Conservation (phyloP, 179 eudicot species). For the Drosera spatulata region DNA sequence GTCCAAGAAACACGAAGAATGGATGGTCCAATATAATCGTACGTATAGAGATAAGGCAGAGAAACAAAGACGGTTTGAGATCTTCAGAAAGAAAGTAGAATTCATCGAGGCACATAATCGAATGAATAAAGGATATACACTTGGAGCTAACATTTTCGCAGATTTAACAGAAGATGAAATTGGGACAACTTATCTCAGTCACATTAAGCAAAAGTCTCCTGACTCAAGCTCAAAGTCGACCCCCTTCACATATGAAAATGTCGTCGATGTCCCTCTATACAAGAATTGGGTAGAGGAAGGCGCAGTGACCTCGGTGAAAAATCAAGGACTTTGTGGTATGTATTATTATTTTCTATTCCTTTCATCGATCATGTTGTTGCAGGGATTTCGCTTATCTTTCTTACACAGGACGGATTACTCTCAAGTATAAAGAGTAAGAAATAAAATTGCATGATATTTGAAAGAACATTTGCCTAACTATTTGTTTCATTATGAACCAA, state of each 20-base stretch:
- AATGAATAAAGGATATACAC: too few species aligned
- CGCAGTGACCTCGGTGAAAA: constrained; percentile 44
- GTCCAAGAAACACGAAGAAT: constrained; percentile 18
- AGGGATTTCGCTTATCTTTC: too few species aligned
- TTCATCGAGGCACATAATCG: too few species aligned
- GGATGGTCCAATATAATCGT: constrained; percentile 22
- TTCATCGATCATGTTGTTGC: too few species aligned
- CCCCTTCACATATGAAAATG: constrained; percentile 27
- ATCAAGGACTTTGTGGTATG: constrained; percentile 57
- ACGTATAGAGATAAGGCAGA: constrained; percentile 15
- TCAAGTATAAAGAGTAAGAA: too few species aligned
- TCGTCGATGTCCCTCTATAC: too few species aligned
- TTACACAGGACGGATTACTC: too few species aligned
- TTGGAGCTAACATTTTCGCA: constrained; percentile 34
- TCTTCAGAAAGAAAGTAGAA: constrained; percentile 21
- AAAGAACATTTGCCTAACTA: too few species aligned
- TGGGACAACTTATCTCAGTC: constrained; percentile 26
- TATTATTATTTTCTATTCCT: too few species aligned
- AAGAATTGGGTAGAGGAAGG: constrained; percentile 50
- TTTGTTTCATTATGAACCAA: too few species aligned
- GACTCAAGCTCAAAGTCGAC: neutral
- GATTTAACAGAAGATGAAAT: constrained; percentile 47
- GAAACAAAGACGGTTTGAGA: constrained; percentile 18
- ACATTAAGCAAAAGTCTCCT: constrained; percentile 13
- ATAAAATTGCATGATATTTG: too few species aligned